Base-by-base conservation (phyloP, 106 monocot species). In the Allium sativum region DNA sequence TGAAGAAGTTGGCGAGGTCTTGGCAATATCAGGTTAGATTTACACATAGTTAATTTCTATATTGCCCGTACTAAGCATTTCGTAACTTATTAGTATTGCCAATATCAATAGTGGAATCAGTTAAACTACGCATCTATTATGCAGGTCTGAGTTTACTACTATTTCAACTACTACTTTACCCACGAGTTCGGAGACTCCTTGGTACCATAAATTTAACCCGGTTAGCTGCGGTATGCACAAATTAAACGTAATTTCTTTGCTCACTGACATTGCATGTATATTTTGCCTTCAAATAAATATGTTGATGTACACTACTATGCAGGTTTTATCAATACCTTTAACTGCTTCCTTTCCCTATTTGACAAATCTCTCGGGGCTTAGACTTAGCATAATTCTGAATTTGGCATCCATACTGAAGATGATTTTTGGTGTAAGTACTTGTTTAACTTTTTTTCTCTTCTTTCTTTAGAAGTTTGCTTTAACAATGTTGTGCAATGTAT, bases 361-460 rank as follows among this genome's bases (percentile, higher is more conserved):
- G 68, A 22, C 77, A 40, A 80, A 77, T 47, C 46, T 94, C 16
- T 81, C 78, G 43, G 93, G 86, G 42, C 9, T 69, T 68, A 45
- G 0, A 12, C 89, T 89, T 46, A 15, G 18, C 12, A 40, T 94
- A 18, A 42, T 70, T 54, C 43, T 85, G 0, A 83, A 72, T 67
- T 73, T 42, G 74, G 85, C 83, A 61, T 83, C 93, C 44, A 55
- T 86, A 42, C 6, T 83, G 67, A 89, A 83, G 76, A 83, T 72
- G 70, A 44, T 79, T 69, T 53, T 94, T 9, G 68, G 76, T 19
- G 93, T 94, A 44, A 86, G 93, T 89, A 58, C 40, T 59, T 11
- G 17, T 54, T n/a, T n/a, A n/a, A n/a, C n/a, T n/a, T n/a, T n/a
- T n/a, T n/a, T n/a, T n/a, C n/a, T n/a, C n/a, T n/a, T n/a, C n/a